A percentile compares a stretch with the other conserved stretches of the same genome.
Evolutionary conservation across 345 rosid genomes (phyloP).

Genomic region (Reutealis trisperma): DNA sequence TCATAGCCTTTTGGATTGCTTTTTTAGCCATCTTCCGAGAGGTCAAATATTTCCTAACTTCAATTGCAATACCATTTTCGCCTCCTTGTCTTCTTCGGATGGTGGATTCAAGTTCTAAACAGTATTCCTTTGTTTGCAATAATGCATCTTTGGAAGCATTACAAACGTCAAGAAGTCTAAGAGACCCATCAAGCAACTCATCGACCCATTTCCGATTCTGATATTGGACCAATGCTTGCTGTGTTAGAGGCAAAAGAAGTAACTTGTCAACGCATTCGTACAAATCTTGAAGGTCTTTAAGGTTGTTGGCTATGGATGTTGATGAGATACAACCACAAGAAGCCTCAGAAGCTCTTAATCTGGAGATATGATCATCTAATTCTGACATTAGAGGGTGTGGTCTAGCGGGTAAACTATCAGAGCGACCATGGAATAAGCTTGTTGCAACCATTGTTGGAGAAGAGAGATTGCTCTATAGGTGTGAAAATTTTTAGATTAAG

Average conservation of each 20-base stretch:
- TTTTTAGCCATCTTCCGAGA: slow-evolving; percentile 25
- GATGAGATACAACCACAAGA: slow-evolving; percentile 31
- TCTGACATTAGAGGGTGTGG: slow-evolving; percentile 43
- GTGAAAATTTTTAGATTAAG: background rate
- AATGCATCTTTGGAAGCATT: slow-evolving; percentile 16
- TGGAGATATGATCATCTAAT: slow-evolving; percentile 35
- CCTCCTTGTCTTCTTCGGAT: slow-evolving; percentile 17
- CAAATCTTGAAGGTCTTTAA: slow-evolving; percentile 12
- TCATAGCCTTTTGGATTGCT: slow-evolving; percentile 20
- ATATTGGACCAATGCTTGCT: background rate
- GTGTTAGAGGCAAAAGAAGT: slow-evolving; percentile 17
- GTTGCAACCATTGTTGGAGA: slow-evolving; percentile 30
- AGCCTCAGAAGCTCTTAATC: slow-evolving; percentile 31
- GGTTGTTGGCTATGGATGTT: slow-evolving; percentile 17
- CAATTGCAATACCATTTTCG: background rate
- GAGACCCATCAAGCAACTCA: slow-evolving; percentile 18
- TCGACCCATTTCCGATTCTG: slow-evolving; percentile 12
- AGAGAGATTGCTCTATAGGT: too few relatives aligned
- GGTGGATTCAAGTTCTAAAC: slow-evolving; percentile 2
- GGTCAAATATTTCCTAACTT: slow-evolving; percentile 12
- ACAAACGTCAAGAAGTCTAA: slow-evolving; percentile 16
- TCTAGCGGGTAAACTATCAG: slow-evolving; percentile 47
- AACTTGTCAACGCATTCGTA: slow-evolving; percentile 17
- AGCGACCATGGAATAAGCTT: slow-evolving; percentile 44
- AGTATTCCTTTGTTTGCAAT: slow-evolving; percentile 10